Evolutionary conservation across 225 moss, liverwort and hornwort genomes (phyloP).

Genomic region (Marchantia polymorpha): DNA sequence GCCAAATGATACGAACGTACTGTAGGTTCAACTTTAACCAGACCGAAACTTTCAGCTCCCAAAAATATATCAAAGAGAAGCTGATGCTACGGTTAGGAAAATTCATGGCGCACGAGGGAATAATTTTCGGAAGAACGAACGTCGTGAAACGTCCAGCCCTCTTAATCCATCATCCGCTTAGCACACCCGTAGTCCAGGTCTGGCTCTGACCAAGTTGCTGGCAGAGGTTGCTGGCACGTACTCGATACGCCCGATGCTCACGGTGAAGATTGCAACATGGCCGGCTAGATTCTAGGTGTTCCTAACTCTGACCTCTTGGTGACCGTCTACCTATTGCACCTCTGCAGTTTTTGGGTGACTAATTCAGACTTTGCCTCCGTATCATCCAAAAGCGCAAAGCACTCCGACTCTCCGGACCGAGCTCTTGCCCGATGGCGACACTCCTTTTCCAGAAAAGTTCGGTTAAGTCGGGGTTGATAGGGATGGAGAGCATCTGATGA

Average conservation of each 20-base stretch:
- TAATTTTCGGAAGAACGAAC: neutral
- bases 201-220: neutral
- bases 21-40: too few species aligned
- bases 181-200: neutral
- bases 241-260: neutral
- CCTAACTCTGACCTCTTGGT: neutral
- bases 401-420: neutral
- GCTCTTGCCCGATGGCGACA: neutral
- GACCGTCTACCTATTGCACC: neutral
- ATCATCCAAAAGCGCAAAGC: neutral
- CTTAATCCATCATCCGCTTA: neutral
- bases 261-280: neutral
- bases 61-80: too few species aligned
- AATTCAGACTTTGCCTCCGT: neutral
- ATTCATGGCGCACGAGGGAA: too few species aligned
- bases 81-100: too few species aligned
- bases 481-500: neutral
- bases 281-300: neutral
- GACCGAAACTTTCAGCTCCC: too few species aligned
- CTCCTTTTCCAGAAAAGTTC: neutral
- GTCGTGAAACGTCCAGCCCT: neutral
- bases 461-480: too few species aligned
- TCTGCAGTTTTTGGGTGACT: neutral
- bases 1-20: too few species aligned
- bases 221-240: neutral